Percentiles rank a stretch among this genome's conserved stretches.
phyloP scores from a whole-genome alignment of 768 basidiomycete species.

The Epithele typhae region DNA sequence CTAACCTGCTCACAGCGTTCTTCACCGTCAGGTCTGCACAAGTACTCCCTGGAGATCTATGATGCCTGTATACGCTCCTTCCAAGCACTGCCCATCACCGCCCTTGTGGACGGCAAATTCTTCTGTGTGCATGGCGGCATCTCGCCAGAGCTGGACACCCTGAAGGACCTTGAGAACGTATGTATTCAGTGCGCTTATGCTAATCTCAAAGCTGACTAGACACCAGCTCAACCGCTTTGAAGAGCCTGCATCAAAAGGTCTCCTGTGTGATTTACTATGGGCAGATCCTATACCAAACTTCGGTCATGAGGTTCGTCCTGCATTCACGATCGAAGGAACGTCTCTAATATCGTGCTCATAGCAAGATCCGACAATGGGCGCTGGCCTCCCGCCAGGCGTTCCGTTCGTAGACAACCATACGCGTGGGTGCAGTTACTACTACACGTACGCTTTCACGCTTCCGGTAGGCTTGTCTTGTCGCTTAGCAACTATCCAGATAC shows the following conservation, averaged over 20 bases:
- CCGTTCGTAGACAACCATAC: constrained; percentile 77
- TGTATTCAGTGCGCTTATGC: neutral
- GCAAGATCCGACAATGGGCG: constrained; percentile 19
- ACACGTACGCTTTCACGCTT: constrained; percentile 53
- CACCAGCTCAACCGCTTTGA: constrained; percentile 82
- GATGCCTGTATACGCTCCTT: constrained; percentile 92
- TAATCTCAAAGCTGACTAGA: neutral
- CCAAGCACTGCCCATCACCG: constrained; percentile 84
- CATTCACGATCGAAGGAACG: neutral
- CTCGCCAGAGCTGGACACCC: constrained; percentile 75
- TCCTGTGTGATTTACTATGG: constrained; percentile 96
- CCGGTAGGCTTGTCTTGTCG: neutral
- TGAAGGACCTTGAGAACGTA: constrained; percentile 71
- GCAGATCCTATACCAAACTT: constrained; percentile 90
- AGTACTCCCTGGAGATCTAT: constrained; percentile 83
- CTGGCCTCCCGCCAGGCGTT: constrained; percentile 49
- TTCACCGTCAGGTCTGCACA: constrained; percentile 67
- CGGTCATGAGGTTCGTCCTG: constrained; percentile 69
- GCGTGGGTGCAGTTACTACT: constrained; percentile 89
- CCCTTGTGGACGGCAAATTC: constrained; percentile 91
- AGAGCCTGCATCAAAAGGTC: constrained; percentile 88
- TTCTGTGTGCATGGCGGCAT: constrained; percentile 98
- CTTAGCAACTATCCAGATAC: constrained; percentile 44
- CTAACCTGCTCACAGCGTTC: neutral
- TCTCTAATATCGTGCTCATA: neutral